Evolutionary conservation across 2,329 filamentous ascomycete genomes (phyloP).

Genomic region (Xylariaceae sp.): DNA sequence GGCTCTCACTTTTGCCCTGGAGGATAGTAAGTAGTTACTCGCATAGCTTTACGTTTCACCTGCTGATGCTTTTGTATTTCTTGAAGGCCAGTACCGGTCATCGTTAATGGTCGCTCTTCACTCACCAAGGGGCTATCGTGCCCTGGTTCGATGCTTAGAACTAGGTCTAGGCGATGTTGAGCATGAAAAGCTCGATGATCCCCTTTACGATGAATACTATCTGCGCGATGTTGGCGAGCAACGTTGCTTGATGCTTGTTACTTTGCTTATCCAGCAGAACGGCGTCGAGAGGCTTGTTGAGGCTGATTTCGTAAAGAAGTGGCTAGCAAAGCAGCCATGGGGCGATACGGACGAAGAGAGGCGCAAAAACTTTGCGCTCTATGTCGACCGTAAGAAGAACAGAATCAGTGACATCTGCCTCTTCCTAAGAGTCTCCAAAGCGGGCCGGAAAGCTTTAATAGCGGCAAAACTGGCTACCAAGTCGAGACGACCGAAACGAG

Average conservation of each 20-base stretch:
- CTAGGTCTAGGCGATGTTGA: constrained; percentile 47
- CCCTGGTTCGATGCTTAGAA: constrained; percentile 57
- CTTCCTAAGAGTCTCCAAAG: constrained; percentile 43
- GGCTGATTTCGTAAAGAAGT: constrained; percentile 63
- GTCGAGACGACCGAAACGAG: constrained; percentile 23
- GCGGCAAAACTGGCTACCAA: constrained; percentile 44
- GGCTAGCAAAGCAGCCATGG: constrained; percentile 70
- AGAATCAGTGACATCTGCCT: constrained; percentile 49
- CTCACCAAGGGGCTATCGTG: constrained; percentile 47
- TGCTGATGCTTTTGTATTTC: constrained; percentile 18
- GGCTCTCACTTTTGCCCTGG: constrained; percentile 52
- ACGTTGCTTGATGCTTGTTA: constrained; percentile 53
- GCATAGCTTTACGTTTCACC: background rate
- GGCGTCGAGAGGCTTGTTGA: constrained; percentile 53
- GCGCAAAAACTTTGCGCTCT: constrained; percentile 48
- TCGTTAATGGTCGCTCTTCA: constrained; percentile 44
- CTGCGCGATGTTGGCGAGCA: constrained; percentile 58
- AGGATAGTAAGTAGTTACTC: constrained; percentile 35
- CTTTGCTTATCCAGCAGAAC: constrained; percentile 55
- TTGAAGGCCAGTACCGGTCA: constrained; percentile 30
- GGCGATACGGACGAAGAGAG: constrained; percentile 49
- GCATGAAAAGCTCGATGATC: constrained; percentile 48
- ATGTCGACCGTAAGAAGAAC: constrained; percentile 47
- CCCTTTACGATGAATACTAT: constrained; percentile 57
- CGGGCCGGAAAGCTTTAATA: constrained; percentile 48